Evolutionary conservation across 176 grass and related monocot genomes (phyloP).

Genomic region (Chloris gayana): DNA sequence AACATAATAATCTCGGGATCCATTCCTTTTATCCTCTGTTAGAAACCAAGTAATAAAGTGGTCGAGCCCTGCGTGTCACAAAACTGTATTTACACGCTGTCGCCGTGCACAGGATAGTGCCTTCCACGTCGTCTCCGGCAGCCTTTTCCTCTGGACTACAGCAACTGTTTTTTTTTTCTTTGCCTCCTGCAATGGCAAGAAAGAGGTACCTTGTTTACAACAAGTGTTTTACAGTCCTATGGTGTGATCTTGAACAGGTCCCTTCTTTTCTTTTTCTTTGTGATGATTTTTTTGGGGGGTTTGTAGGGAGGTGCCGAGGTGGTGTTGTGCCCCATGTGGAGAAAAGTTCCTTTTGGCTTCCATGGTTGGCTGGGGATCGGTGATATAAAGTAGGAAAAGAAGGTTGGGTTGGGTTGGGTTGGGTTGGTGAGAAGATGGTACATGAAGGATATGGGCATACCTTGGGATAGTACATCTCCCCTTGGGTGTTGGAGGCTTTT

Average conservation of each 20-base stretch:
- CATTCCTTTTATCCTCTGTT: neutral
- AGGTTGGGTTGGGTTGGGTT: slow-evolving; percentile 40
- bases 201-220: slow-evolving; percentile 15
- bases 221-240: slow-evolving; percentile 15
- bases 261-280: neutral
- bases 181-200: slow-evolving; percentile 44
- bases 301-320: neutral
- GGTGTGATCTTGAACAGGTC: slow-evolving; percentile 17
- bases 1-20: slow-evolving; percentile 21
- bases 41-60: slow-evolving; percentile 38
- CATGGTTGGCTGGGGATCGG: slow-evolving; percentile 32
- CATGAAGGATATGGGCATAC: slow-evolving; percentile 44
- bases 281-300: no score
- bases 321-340: slow-evolving; percentile 12
- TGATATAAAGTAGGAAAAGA: slow-evolving; percentile 61
- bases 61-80: slow-evolving; percentile 17
- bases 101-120: slow-evolving; percentile 48
- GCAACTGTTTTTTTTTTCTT: slow-evolving; percentile 22
- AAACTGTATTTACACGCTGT: slow-evolving; percentile 49
- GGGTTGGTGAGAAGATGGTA: slow-evolving; percentile 30
- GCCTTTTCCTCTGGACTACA: slow-evolving; percentile 44
- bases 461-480: slow-evolving; percentile 55
- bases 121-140: slow-evolving; percentile 54
- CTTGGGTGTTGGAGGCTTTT: slow-evolving; percentile 59
- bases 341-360: slow-evolving; percentile 37